Evolutionary conservation across 2,329 filamentous ascomycete species (phyloP).

Genomic region (Botryotinia convoluta): DNA sequence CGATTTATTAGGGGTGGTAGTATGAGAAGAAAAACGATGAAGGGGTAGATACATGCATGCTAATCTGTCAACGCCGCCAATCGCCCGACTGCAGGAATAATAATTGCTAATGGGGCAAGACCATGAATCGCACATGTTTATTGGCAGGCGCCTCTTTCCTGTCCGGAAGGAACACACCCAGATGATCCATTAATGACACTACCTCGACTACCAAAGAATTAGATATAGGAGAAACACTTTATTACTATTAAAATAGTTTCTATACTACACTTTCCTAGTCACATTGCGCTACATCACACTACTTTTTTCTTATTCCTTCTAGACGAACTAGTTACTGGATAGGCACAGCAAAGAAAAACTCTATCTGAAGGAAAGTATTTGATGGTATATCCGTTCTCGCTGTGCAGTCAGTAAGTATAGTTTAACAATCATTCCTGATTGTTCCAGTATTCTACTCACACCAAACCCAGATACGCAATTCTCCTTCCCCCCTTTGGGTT

Average conservation of each 20-base stretch:
- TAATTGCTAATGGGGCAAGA: not conserved
- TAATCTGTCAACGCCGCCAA: slow-evolving; percentile 5
- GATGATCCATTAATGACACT: not conserved
- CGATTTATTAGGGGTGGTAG: not conserved
- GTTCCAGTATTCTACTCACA: too few relatives aligned
- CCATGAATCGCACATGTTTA: not conserved
- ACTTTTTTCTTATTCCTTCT: not conserved
- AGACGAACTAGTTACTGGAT: not conserved
- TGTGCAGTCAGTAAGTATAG: not conserved
- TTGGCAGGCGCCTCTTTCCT: not conserved
- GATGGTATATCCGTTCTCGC: not conserved
- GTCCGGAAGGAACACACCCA: not conserved
- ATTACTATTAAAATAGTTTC: not conserved
- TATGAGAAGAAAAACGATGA: not conserved
- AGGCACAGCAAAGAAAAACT: not conserved
- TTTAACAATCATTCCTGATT: not conserved
- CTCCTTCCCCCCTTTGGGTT: not conserved
- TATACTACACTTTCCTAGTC: not conserved
- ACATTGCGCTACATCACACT: not conserved
- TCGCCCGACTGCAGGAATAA: slow-evolving; percentile 12
- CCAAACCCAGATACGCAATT: too few relatives aligned
- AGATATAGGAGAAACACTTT: not conserved
- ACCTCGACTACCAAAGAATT: not conserved
- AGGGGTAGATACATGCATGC: slow-evolving; percentile 1
- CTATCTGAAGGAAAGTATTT: not conserved